Percentiles rank a stretch among this genome's conserved stretches.
These are phyloP conservation scores for Periconia digitata DNA, from an alignment of 2,329 filamentous ascomycete species.

Conservation along the genomic window DNA sequence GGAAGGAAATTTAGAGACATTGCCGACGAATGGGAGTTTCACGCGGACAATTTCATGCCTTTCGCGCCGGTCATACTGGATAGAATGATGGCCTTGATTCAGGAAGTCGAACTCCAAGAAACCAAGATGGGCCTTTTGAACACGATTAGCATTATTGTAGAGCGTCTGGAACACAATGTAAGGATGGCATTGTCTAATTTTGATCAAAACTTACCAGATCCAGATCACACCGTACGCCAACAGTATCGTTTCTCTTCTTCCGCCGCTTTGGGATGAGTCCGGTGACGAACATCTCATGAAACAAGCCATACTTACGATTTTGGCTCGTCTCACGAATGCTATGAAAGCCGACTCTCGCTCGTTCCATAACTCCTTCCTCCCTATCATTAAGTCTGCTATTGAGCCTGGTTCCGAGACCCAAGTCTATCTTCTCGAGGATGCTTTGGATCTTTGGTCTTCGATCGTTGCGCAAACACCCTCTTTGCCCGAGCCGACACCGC, in stretches of 20 bases:
- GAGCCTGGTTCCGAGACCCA: conserved; percentile 64
- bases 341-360: conserved; percentile 76
- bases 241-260: conserved; percentile 77
- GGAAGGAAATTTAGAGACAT: conserved; percentile 80
- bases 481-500: conserved; percentile 44
- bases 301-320: conserved; percentile 84
- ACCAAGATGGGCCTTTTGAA: conserved; percentile 89
- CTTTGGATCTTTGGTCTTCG: conserved; percentile 83
- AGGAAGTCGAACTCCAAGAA: conserved; percentile 78
- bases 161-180: conserved; percentile 75
- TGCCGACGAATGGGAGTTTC: conserved; percentile 83
- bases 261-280: conserved; percentile 80
- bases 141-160: conserved; percentile 78
- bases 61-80: conserved; percentile 74
- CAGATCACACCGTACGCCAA: conserved; percentile 69
- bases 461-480: conserved; percentile 65
- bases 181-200: conserved; percentile 12
- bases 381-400: conserved; percentile 78
- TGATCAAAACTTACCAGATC: conserved; percentile 8
- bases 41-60: conserved; percentile 70
- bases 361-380: conserved; percentile 79
- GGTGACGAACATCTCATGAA: conserved; percentile 91
- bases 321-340: conserved; percentile 80
- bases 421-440: conserved; percentile 86
- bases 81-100: conserved; percentile 74